Evolutionary conservation across 2,329 filamentous ascomycete genomes (phyloP), one percentile per base, ranked within the genome.

Genomic region (Penicillium sp.): DNA sequence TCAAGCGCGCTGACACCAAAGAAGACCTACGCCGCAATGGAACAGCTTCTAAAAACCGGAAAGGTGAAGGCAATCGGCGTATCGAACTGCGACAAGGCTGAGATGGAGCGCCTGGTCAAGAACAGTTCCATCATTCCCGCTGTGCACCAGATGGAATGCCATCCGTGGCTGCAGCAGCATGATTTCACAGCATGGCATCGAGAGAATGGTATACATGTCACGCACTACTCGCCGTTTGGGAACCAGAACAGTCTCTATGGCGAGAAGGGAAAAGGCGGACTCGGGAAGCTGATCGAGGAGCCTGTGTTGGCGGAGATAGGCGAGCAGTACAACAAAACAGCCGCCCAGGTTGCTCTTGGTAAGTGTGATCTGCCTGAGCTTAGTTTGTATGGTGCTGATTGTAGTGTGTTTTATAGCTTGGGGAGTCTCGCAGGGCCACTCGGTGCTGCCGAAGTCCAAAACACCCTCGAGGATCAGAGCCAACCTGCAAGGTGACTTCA

Each of bases 171-270:
- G 14, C 78, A 80, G 59, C 81, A 84, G 61, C 66, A 66, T 5
- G 64, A 64, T 2, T 83, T 83, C 54, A 67, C 69, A n/a, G 72
- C 77, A 9, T 84, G 75, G 72, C 78, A 82, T 65, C 76, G 76
- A 50, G 60, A 69, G 12, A 77, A 80, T 50, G 76, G 76, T 31
- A 83, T 83, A 57, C 81, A 82, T 63, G 64, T 83, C 55, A 82
- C 78, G 4, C 79, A 82, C 52, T 83, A 83, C 67, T 81, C 78
- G 33, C 79, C 81, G 0, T 80, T 83, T 35, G 82, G 81, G 28
- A 83, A 83, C 65, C 74, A 78, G 67, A 83, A 84, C 61, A 68
- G 75, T 51, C 69, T 80, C 26, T 83, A 83, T 65, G 67, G 66
- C 36, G 69, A 67, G 9, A 76, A 74, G 16, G 67, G 75, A 53